Conservation (phyloP, 1,284 basidiomycete genomes). For the Volvariella surrecta region DNA sequence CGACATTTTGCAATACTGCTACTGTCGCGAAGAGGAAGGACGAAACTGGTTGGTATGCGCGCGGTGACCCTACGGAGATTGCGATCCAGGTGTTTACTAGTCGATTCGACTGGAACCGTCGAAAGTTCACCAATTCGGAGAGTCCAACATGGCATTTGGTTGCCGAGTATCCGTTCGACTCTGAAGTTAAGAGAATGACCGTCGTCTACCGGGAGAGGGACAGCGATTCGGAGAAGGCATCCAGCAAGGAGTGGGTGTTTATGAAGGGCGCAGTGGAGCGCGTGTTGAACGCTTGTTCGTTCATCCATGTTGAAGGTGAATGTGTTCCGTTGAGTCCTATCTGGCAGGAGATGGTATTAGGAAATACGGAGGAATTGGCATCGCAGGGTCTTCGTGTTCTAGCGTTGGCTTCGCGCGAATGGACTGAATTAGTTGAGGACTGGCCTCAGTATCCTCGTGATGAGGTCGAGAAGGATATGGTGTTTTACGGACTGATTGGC, state of each 20-base stretch:
- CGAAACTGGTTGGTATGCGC: neutral
- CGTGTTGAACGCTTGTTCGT: constrained; percentile 36
- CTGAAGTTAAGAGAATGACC: neutral
- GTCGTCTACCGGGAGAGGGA: neutral
- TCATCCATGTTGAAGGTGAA: neutral
- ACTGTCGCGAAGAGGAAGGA: neutral
- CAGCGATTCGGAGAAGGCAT: neutral
- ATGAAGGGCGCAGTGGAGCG: constrained; percentile 30
- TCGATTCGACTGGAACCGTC: neutral
- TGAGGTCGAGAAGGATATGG: constrained; percentile 1
- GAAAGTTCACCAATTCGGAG: neutral
- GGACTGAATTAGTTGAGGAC: neutral
- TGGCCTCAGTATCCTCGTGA: neutral
- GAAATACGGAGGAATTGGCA: neutral
- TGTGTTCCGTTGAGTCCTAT: neutral
- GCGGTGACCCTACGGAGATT: neutral
- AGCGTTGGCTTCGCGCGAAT: neutral
- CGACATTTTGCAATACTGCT: constrained; percentile 1
- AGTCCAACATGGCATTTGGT: neutral
- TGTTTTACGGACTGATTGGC: neutral
- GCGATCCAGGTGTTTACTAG: neutral
- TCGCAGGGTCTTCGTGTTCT: constrained; percentile 1
- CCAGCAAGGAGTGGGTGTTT: neutral
- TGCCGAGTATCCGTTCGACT: neutral
- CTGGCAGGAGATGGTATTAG: neutral